Base-by-base conservation (phyloP, 208 protist species). In the Balamuthia mandrillaris region DNA sequence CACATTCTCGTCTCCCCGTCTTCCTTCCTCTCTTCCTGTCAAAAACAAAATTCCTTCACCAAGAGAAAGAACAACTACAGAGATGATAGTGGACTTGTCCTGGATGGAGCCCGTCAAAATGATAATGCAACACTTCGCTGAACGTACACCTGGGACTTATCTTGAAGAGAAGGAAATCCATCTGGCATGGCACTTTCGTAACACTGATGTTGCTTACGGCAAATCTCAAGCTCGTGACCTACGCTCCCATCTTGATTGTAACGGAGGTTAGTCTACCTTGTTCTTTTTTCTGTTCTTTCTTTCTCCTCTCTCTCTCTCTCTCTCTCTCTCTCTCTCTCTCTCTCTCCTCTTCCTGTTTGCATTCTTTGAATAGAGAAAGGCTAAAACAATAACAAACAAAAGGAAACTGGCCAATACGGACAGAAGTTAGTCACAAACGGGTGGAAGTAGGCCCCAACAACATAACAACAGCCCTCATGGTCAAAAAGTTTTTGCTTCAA, bases 91-190 rank as follows among this genome's bases (percentile, higher is more conserved):
- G 33, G 60, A 79, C 47, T 49, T 79, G 0, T 79, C 70, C 3
- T 79, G 70, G 70, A 79, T 79, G 70, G 70, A 54, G 33, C 47
- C 70, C 47, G 60, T 79, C 45, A 79, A 79, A 37, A 49, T 79
- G 21, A 79, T 79, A 42, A 61, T 79, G 54, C 47, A 79, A 29
- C 70, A 79, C 31, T 79, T 79, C 21, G 60, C 70, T 14, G 70
- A 79, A 35, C 70, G 70, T 4, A 79, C 70, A 14, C 70, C 70
- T 5, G 70, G 70, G 12, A 79, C 47, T 6, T 3, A 61, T 3
- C 54, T 58, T 42, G 70, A 79, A 31, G 70, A 61, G 70, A 79
- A 79, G 18, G 70, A 79, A 31, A 61, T 44, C 21, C 70, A 79
- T 35, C 41, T 79, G 33, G 70, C 60, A 2, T 79, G 70, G 70